These are phyloP conservation scores for Phytophthora citrophthora DNA, from an alignment of 352 stramenopile species.

Conservation along the genomic window DNA sequence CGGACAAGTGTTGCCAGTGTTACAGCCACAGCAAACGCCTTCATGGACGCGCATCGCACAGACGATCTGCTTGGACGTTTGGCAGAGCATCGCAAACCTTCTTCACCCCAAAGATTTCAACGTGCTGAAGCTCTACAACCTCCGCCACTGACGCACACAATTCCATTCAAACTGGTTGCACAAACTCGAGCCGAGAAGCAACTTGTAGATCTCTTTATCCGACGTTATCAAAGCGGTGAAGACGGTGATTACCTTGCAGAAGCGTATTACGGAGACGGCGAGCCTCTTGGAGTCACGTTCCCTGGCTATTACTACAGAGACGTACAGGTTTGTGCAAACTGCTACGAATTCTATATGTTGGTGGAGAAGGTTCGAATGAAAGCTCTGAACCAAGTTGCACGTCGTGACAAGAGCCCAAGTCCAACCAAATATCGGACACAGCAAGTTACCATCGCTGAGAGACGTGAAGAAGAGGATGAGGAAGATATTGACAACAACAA, in stretches of 20 bases:
- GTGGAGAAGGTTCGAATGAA: conserved; percentile 80
- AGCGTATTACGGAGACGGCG: conserved; percentile 76
- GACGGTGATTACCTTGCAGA: conserved; percentile 80
- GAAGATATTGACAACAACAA: conserved; percentile 1
- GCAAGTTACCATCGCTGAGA: conserved; percentile 24
- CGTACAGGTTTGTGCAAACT: conserved; percentile 78
- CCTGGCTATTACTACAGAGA: conserved; percentile 88
- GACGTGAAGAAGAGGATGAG: conserved; percentile 28
- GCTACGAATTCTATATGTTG: conserved; percentile 83
- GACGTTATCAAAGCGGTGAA: conserved; percentile 78
- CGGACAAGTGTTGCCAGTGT: conserved; percentile 59
- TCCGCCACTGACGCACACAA: conserved; percentile 40
- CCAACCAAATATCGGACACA: conserved; percentile 11
- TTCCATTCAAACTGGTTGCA: conserved; percentile 84
- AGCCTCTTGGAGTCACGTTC: conserved; percentile 76
- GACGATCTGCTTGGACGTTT: conserved; percentile 26
- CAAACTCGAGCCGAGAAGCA: conserved; percentile 82
- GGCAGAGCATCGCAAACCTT: conserved; percentile 35
- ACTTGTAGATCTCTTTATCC: conserved; percentile 79
- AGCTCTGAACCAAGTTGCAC: conserved; percentile 52
- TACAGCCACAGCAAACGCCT: conserved; percentile 59
- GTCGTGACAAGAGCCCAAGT: conserved; percentile 19
- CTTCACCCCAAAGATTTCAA: conserved; percentile 46
- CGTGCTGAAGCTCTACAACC: conserved; percentile 22
- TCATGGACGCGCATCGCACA: conserved; percentile 50